Percentiles rank a stretch among this genome's conserved stretches.
Evolutionary conservation across 2,329 filamentous ascomycete genomes (phyloP).

Genomic region (Cyphellophora attinorum): DNA sequence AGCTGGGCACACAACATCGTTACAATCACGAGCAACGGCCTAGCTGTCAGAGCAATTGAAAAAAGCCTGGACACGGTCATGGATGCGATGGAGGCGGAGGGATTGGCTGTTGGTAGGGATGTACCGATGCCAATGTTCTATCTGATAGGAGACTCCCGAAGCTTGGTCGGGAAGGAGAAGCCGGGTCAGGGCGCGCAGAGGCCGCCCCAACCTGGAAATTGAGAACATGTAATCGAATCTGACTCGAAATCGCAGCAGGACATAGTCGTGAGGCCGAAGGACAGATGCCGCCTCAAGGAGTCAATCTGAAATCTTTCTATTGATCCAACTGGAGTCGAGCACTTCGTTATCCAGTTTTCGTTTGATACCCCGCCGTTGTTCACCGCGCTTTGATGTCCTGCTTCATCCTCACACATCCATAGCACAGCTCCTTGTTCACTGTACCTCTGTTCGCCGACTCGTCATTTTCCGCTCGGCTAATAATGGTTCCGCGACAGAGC

Average conservation of each 20-base stretch:
- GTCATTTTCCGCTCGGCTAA: constrained; percentile 3
- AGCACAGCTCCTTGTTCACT: constrained; percentile 23
- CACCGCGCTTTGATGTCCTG: constrained; percentile 18
- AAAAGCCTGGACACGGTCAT: constrained; percentile 12
- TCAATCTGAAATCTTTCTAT: not conserved
- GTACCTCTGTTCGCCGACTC: constrained; percentile 37
- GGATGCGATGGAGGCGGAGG: constrained; percentile 8
- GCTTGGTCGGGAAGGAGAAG: constrained; percentile 1
- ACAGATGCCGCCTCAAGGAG: too few species aligned
- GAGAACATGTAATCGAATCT: not conserved
- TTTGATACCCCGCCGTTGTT: not conserved
- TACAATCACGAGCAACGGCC: constrained; percentile 63
- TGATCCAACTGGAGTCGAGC: not conserved
- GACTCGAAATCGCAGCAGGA: too few species aligned
- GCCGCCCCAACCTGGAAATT: not conserved
- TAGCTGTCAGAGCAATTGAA: constrained; percentile 58
- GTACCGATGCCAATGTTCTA: not conserved
- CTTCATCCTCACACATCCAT: constrained; percentile 33
- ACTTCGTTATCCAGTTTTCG: not conserved
- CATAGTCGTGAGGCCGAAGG: too few species aligned
- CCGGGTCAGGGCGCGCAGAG: not conserved
- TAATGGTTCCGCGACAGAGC: constrained; percentile 40
- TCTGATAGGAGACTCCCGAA: not conserved
- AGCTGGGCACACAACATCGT: constrained; percentile 57
- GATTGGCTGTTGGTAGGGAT: not conserved